Base-by-base conservation (phyloP, 805 yeast species). In the Ogataea kodamae region DNA sequence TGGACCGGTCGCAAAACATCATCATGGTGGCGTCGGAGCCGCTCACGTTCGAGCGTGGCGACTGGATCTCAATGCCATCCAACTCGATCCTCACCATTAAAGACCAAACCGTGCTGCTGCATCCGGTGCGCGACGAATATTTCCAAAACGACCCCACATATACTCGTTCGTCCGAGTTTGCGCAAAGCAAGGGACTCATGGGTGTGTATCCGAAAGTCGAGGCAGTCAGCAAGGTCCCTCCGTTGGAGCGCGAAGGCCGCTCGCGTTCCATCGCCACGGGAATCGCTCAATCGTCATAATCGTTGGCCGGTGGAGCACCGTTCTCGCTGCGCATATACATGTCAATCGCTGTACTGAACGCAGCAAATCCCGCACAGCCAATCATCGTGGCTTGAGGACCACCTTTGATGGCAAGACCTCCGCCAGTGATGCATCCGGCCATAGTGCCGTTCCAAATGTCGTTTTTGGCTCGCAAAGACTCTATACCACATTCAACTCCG, bases 361-460 rank as follows among this genome's bases (percentile, higher is more conserved):
- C 95, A 3, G 97, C 97, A 65, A 92, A 92, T 6, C 97, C 98
- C 17, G 94, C 96, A 68, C 97, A 92, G 1, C 98, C 98, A 39
- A 89, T 57, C 16, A 78, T 50, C 0, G 96, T 92, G 18, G 95
- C 94, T 50, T 81, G 88, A 1, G 98, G 98, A 1, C 98, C 98
- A 29, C 92, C 77, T 55, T 83, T 86, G 48, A 84, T 72, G 2
- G 97, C 95, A 33, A 92, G 70, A 0, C 96, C 97, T 20, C 96
- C 98, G 26, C 98, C 98, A 1, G 98, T 92, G 22, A 90, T 67
- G 62, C 97, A 92, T 2, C 98, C 98, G 4, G 97, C 97, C 26
- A 76, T 71, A 3, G 86, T 76, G 27, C 97, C 96, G 56, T 92
- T 92, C 63, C 81, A 87, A 8, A 90, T 74, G 59, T 92, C 98